Conservation (phyloP, 2,329 filamentous ascomycete genomes). For the Exophiala oligosperma region DNA sequence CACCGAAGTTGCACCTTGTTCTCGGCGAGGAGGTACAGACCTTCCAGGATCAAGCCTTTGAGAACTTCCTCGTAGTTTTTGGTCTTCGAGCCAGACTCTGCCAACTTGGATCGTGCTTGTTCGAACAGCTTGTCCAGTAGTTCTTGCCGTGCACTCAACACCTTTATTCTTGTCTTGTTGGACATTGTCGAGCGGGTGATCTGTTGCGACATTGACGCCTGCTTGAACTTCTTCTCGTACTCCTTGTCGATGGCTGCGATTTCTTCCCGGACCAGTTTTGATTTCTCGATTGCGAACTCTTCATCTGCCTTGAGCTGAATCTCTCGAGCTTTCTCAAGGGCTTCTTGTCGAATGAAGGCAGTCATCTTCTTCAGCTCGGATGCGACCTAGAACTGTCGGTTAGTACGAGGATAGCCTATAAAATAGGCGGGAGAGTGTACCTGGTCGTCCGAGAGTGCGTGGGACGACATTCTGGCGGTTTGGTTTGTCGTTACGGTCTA, state of each 20-base stretch:
- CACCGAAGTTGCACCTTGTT: conserved; percentile 71
- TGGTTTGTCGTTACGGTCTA: conserved; percentile 16
- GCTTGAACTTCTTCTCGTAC: conserved; percentile 99
- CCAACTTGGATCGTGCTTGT: conserved; percentile 70
- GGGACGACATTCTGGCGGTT: conserved; percentile 78
- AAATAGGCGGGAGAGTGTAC: conserved; percentile 50
- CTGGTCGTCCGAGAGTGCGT: conserved; percentile 97
- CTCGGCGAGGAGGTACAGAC: conserved; percentile 85
- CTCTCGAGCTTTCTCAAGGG: conserved; percentile 92
- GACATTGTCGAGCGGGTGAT: conserved; percentile 94
- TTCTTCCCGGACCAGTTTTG: conserved; percentile 95
- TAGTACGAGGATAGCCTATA: conserved; percentile 5
- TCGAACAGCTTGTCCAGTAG: conserved; percentile 90
- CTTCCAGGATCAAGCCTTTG: conserved; percentile 82
- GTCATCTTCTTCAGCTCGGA: conserved; percentile 99
- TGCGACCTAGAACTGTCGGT: conserved; percentile 67
- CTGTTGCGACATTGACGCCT: conserved; percentile 97
- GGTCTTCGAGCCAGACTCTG: conserved; percentile 66
- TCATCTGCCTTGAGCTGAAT: conserved; percentile 98
- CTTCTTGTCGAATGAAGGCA: conserved; percentile 99
- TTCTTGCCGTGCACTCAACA: conserved; percentile 84
- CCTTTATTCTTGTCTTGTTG: conserved; percentile 91
- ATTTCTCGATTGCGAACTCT: conserved; percentile 98
- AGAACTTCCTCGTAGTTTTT: conserved; percentile 73
- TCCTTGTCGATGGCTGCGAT: conserved; percentile 85